phyloP scores from a whole-genome alignment of 371 early-diverging fungal species.

The Mucor lusitanicus region DNA sequence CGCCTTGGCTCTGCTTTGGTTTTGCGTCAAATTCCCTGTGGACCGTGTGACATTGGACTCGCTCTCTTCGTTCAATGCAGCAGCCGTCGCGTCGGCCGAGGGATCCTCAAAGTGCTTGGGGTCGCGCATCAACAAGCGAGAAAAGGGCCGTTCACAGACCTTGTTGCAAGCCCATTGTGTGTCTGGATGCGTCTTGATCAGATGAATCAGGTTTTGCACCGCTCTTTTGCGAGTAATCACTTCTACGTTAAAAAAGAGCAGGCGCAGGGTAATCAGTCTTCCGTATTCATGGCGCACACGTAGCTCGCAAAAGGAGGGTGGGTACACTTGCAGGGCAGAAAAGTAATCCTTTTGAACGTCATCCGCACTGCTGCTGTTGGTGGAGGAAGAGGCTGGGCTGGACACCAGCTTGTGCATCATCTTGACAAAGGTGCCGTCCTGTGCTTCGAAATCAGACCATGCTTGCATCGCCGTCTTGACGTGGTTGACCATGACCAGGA shows the following conservation, averaged over 20 bases:
- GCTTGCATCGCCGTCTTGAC: slow-evolving; percentile 20
- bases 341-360: slow-evolving; percentile 26
- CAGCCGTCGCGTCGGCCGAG: not conserved
- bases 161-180: slow-evolving; percentile 27
- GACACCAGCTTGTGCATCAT: slow-evolving; percentile 30
- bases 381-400: not conserved
- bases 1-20: slow-evolving; percentile 20
- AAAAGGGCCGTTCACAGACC: slow-evolving; percentile 54
- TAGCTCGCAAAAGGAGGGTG: slow-evolving; percentile 46
- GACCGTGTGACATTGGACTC: not conserved
- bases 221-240: slow-evolving; percentile 28
- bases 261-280: slow-evolving; percentile 32
- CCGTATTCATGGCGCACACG: slow-evolving; percentile 49
- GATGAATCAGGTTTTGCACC: slow-evolving; percentile 19
- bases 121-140: slow-evolving; percentile 56
- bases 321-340: slow-evolving; percentile 21
- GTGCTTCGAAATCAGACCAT: slow-evolving; percentile 41
- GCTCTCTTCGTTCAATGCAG: not conserved
- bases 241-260: slow-evolving; percentile 60
- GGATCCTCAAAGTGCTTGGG: slow-evolving; percentile 32
- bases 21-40: slow-evolving; percentile 6
- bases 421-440: slow-evolving; percentile 48
- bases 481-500: slow-evolving; percentile 20
- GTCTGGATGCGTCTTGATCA: slow-evolving; percentile 14
- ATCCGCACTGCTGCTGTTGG: not conserved